Evolutionary conservation across 2,329 filamentous ascomycete species (phyloP), one percentile per base, ranked within the genome.

Genomic region (Colletotrichum nymphaeae): DNA sequence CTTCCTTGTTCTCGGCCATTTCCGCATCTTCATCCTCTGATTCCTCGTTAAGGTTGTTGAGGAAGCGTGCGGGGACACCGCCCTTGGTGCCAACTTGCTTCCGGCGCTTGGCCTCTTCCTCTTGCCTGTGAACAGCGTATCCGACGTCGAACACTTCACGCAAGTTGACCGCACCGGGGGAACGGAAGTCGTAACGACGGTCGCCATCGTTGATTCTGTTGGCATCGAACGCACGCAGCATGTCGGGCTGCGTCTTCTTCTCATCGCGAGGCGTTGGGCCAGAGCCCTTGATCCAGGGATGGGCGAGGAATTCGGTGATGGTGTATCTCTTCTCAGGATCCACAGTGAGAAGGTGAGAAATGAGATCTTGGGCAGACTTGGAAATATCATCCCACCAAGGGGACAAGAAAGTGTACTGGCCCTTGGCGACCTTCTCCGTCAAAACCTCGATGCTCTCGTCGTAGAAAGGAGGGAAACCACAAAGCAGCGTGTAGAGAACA

Each of bases 301-400:
- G 97, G n/a, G 89, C 90, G 72, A 99, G 87, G 85, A 99, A 99
- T 80, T 98, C 93, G 73, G 90, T 91, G 80, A 99, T 99, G 3
- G 94, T 95, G 83, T 95, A 99, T 22, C 97, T 92, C 87, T 98
- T 96, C 74, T 97, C 95, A 0, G 97, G 97, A 77, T 99, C 95
- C 73, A 99, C 97, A 0, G 95, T 97, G 74, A 99, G 86, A 0
- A 99, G 90, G 82, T 99, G 97, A 5, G 94, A 94, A 71, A 99
- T 96, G 11, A 99, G 87, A 78, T 99, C 96, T 82, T 98, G 95
- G 0, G 97, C 97, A 4, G 94, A 93, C 81, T 97, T 95, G 74
- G 96, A 98, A 74, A 99, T 98, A 72, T 98, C 95, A 77, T 99
- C 97, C 97, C 97, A 99, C 97, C 97, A 99, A 0, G 97, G 97